Evolutionary conservation across 106 monocot genomes (phyloP).

Genomic region (Narthecium ossifragum): DNA sequence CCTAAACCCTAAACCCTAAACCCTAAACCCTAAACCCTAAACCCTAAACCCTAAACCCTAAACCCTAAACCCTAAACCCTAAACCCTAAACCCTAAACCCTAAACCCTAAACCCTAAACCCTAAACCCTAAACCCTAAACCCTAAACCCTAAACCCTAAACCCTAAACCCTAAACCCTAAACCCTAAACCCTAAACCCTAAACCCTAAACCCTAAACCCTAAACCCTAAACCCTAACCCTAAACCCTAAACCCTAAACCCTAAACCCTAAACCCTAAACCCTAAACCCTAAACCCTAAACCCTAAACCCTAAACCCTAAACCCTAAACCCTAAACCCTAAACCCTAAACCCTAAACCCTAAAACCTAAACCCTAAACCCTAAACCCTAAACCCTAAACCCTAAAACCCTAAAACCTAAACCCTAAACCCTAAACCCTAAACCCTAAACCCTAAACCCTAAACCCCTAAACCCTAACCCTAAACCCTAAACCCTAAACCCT

Average conservation of each 20-base stretch:
- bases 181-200: constrained; percentile 1
- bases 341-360: no score
- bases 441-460: constrained; percentile 10
- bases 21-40: constrained; percentile 1
- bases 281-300: background rate
- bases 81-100: constrained; percentile 7
- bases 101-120: constrained; percentile 19
- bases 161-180: constrained; percentile 7
- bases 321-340: constrained; percentile 11
- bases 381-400: no score
- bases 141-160: constrained; percentile 19
- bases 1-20: background rate
- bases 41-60: constrained; percentile 1
- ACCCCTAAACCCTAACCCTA: no score
- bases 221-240: background rate
- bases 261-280: constrained; percentile 9
- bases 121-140: constrained; percentile 12
- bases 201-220: background rate
- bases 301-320: constrained; percentile 9
- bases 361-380: no score
- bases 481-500: constrained; percentile 1
- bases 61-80: constrained; percentile 4
- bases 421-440: constrained; percentile 7
- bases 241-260: constrained; percentile 4
- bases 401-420: no score